phyloP scores from a whole-genome alignment of 345 rosid species.

The Durio zibethinus region DNA sequence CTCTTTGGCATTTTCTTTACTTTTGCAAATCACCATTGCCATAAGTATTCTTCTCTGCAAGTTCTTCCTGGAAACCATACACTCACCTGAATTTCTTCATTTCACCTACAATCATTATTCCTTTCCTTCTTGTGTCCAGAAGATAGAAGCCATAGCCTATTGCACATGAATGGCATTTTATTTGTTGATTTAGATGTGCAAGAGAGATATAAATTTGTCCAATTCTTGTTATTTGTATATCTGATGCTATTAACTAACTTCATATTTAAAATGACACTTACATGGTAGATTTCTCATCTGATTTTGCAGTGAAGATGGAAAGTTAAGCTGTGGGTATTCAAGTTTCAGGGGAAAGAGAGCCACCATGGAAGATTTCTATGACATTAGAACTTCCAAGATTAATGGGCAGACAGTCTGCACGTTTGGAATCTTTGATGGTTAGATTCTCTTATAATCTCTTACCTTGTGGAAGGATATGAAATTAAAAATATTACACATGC shows the following conservation, averaged over 20 bases:
- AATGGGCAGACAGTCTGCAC: conserved; percentile 74
- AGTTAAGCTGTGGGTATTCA: conserved; percentile 90
- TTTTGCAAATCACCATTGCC: neutral
- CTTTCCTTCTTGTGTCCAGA: neutral
- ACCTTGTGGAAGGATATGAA: conserved; percentile 7
- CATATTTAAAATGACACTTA: neutral
- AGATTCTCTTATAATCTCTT: conserved; percentile 28
- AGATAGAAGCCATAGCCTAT: no score
- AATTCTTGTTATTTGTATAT: neutral
- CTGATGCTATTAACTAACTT: neutral
- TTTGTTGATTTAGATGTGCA: neutral
- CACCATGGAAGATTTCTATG: conserved; percentile 93
- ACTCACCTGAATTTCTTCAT: neutral
- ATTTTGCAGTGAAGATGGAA: conserved; percentile 75
- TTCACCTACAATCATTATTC: neutral
- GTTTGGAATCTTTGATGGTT: conserved; percentile 99
- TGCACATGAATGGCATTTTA: no score
- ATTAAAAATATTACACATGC: neutral
- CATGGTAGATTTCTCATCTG: conserved; percentile 1
- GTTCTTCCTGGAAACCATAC: neutral
- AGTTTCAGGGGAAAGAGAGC: conserved; percentile 96
- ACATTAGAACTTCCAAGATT: conserved; percentile 64
- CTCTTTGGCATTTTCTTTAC: neutral
- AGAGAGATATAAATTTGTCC: neutral
- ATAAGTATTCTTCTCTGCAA: neutral